These are phyloP conservation scores for Byssochlamys sp. DNA, from an alignment of 2,329 filamentous ascomycete genomes.

Conservation along the genomic window DNA sequence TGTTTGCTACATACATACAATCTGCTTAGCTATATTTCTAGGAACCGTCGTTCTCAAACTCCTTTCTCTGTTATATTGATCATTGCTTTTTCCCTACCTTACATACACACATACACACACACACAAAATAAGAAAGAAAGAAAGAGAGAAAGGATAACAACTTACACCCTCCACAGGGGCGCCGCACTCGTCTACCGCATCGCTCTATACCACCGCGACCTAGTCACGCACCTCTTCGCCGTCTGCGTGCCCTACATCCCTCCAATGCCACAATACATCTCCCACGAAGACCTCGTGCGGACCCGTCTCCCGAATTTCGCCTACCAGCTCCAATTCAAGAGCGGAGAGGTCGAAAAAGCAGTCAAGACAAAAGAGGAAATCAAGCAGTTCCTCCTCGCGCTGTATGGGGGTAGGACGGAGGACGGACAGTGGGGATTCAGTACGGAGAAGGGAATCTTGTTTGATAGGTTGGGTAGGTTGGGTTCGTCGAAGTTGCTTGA, in stretches of 20 bases:
- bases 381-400: conserved; percentile 57
- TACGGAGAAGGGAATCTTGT: conserved; percentile 51
- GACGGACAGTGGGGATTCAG: conserved; percentile 51
- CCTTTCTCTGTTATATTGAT: background rate
- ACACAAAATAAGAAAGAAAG: background rate
- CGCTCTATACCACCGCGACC: conserved; percentile 60
- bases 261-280: conserved; percentile 44
- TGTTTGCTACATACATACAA: background rate
- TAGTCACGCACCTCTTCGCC: conserved; percentile 66
- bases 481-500: conserved; percentile 51
- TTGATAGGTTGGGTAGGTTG: conserved; percentile 54
- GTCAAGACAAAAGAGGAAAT: conserved; percentile 54
- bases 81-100: background rate
- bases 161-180: conserved; percentile 44
- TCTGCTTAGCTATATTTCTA: too few relatives aligned
- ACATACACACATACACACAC: background rate
- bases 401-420: conserved; percentile 59
- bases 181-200: conserved; percentile 66
- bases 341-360: conserved; percentile 53
- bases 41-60: too few relatives aligned
- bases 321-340: conserved; percentile 75
- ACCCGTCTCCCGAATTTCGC: conserved; percentile 56
- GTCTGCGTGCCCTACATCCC: conserved; percentile 67
- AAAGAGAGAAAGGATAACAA: background rate
- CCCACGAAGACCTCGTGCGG: conserved; percentile 52